Base-by-base conservation (phyloP, 176 grass and related monocot genomes). In the Poa pratensis region DNA sequence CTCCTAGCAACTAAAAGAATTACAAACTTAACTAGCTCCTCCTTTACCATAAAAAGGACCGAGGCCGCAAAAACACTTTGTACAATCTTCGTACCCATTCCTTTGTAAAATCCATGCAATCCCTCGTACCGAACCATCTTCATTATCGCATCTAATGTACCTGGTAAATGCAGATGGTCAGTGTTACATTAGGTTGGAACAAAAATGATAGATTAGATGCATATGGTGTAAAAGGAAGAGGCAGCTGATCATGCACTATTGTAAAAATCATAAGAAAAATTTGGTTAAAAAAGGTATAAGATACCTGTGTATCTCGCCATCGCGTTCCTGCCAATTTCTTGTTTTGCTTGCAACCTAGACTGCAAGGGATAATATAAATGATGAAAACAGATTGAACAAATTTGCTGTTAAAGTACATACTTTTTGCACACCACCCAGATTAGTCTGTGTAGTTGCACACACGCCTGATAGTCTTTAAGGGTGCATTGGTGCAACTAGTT, bases 311-410 rank as follows among this genome's bases (percentile, higher is more conserved):
- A 98, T 92, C 96, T 95, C 62, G 82, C 84, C 88, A 87, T 92
- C 40, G 51, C 89, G 86, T 98, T 91, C 67, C 73, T 95, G 70
- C 93, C 93, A 53, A 98, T 95, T 90, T 95, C 96, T 94, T 98
- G 96, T 87, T 95, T 98, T 63, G 96, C 96, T 90, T 98, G 96
- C 82, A 98, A 95, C 83, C 96, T 95, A 82, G 93, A 98, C 96
- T 98, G 96, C 86, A 93, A 42, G 15, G 85, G 32, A 53, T 75
- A 72, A 90, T 5, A 80, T 30, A 65, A 57, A 66, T 62, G 65
- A 87, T 83, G 27, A 88, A 69, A 61, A 48, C 34, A 82, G 69
- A 50, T 62, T 50, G 61, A 80, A 60, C 69, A 80, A 48, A 53
- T 16, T 53, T 79, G 26, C 24, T 23, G 34, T 39, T 54, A 39